Evolutionary conservation across 345 rosid species (phyloP), one percentile per base, ranked within the genome.

Genomic region (Citrus unshiu): DNA sequence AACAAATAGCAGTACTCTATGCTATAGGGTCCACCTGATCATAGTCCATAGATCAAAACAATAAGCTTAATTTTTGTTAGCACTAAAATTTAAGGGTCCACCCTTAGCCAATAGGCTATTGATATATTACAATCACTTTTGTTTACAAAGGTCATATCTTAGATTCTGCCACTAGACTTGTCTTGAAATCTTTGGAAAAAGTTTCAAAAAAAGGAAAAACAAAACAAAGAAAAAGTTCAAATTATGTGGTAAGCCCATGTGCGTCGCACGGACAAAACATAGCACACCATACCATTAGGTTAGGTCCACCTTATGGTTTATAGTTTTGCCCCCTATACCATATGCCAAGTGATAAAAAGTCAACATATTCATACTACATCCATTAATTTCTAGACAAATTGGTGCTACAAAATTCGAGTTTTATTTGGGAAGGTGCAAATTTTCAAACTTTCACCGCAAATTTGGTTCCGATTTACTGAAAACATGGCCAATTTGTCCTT

Each of bases 221-320:
- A 77, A 76, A 21, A 68, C 63, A 51, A 68, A 46, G 18, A 46
- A 46, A 77, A 70, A 66, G 78, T 69, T 75, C 5, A 72, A 77
- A 76, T 65, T n/a, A 72, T 78, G 61, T 18, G 59, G 63, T 9
- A 75, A 32, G 43, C 75, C 88, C 75, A 76, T 81, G 84, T 85
- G 84, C 46, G 51, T 72, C 27, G 60, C 76, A 19, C 66, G 29
- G 32, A 12, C 16, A 71, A 1, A 62, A 67, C 18, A 35, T 62
- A 22, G n/a, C 54, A 69, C 22, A 27, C 10, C 56, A 37, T 12
- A 19, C 51, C 65, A 25, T 70, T 30, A 29, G 32, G 32, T 29
- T 4, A 58, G 74, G 70, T 35, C 78, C 80, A 57, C 66, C 6
- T 39, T 6, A 24, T 58, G 46, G 27, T 9, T 66, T 1, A 22